Conservation (phyloP, 371 early-diverging fungal species). For the Capniomyces stellatus region DNA sequence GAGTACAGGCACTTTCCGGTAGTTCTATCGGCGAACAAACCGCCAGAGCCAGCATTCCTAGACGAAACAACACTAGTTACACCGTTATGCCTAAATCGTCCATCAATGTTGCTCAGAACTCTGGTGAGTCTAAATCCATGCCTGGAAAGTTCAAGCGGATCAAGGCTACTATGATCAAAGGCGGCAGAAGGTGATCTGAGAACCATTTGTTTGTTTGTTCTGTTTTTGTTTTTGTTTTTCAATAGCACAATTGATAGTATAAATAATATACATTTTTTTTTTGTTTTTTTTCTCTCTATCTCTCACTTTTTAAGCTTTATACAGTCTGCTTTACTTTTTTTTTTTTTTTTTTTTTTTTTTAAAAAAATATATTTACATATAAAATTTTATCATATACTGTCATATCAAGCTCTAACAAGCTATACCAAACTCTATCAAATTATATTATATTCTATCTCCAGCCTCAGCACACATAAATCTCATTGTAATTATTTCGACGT, state of each 20-base stretch:
- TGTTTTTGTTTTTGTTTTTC: not conserved
- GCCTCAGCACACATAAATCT: too few relatives aligned
- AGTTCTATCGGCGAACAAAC: conserved; percentile 12
- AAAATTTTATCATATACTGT: too few relatives aligned
- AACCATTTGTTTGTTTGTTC: not conserved
- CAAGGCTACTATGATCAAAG: not conserved
- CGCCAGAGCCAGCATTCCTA: conserved; percentile 14
- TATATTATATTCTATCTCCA: too few relatives aligned
- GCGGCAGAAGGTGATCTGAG: not conserved
- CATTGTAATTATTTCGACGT: too few relatives aligned
- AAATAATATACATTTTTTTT: not conserved
- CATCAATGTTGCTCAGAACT: not conserved
- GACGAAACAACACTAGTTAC: conserved; percentile 14
- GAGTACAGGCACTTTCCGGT: conserved; percentile 11
- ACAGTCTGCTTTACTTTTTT: not conserved
- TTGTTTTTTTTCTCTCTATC: not conserved
- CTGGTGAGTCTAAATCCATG: not conserved
- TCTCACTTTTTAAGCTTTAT: not conserved
- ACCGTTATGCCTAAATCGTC: conserved; percentile 22
- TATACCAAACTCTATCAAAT: too few relatives aligned
- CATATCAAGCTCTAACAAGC: too few relatives aligned
- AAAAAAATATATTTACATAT: too few relatives aligned
- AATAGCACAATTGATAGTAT: not conserved
- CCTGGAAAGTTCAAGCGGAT: not conserved
- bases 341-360: too few relatives aligned